Percentiles rank a stretch among this genome's conserved stretches.
These are phyloP conservation scores for Helichrysum umbraculigerum DNA, from an alignment of 129 eudicot genomes.

Conservation along the genomic window DNA sequence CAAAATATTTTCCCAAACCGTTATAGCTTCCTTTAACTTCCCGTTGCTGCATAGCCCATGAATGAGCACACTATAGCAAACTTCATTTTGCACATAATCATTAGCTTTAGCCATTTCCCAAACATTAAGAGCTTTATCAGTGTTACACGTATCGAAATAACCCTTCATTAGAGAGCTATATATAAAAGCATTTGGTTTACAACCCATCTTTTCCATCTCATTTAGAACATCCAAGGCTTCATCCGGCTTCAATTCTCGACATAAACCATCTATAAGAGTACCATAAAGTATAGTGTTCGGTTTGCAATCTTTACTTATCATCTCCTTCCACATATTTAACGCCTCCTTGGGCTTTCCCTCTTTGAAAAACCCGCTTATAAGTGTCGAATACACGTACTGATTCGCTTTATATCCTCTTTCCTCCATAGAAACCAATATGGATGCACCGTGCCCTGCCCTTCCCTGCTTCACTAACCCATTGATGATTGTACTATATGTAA, in stretches of 20 bases:
- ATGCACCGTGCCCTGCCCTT: constrained; percentile 56
- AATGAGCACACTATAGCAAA: constrained; percentile 70
- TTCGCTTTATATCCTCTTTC: constrained; percentile 60
- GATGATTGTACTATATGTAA: constrained; percentile 75
- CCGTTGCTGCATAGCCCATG: constrained; percentile 69
- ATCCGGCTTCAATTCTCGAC: constrained; percentile 56
- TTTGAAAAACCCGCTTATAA: constrained; percentile 79
- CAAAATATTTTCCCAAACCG: constrained; percentile 63
- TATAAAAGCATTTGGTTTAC: constrained; percentile 64
- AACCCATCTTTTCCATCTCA: constrained; percentile 63
- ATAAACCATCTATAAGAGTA: constrained; percentile 82
- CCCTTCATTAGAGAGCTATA: constrained; percentile 88
- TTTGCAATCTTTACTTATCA: constrained; percentile 59
- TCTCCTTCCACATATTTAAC: constrained; percentile 59
- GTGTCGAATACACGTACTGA: constrained; percentile 66
- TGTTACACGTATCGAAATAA: constrained; percentile 53
- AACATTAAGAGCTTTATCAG: constrained; percentile 59
- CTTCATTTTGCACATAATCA: constrained; percentile 45
- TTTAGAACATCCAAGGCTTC: constrained; percentile 60
- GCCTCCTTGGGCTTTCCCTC: constrained; percentile 76
- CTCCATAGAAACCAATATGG: constrained; percentile 54
- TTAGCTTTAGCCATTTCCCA: constrained; percentile 61
- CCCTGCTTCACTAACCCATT: constrained; percentile 84
- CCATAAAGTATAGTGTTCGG: constrained; percentile 72
- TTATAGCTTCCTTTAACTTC: constrained; percentile 63